Percentiles rank a stretch among this genome's conserved stretches.
Evolutionary conservation across 169 alveolate genomes (phyloP).

Genomic region (Plasmodium falciparum): DNA sequence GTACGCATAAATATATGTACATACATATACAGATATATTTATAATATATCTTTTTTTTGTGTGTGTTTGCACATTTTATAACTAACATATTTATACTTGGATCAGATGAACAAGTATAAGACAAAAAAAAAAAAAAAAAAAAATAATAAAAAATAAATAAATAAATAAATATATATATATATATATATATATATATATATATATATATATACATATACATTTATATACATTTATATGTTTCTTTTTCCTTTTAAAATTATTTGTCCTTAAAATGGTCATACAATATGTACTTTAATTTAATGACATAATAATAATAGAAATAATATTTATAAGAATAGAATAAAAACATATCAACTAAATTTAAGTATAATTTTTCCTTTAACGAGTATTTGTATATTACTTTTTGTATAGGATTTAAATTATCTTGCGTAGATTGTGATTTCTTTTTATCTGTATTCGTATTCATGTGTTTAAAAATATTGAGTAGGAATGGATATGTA

Average conservation of each 20-base stretch:
- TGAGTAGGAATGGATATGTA: background rate
- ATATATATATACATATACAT: background rate
- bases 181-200: background rate
- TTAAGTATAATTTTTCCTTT: constrained; percentile 1
- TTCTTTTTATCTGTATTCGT: background rate
- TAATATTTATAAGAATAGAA: constrained; percentile 27
- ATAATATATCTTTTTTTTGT: too few species aligned
- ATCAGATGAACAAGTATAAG: too few species aligned
- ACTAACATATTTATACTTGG: too few species aligned
- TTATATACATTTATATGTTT: too few species aligned
- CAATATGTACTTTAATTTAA: constrained; percentile 5
- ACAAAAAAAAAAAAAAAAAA: too few species aligned
- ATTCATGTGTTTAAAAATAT: background rate
- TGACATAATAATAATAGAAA: constrained; percentile 25
- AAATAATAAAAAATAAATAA: too few species aligned
- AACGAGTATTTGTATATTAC: background rate
- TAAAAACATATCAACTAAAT: constrained; percentile 9
- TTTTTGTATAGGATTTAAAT: background rate
- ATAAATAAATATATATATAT: background rate
- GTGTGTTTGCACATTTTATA: too few species aligned
- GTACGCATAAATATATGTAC: too few species aligned
- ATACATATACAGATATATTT: too few species aligned
- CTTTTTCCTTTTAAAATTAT: background rate
- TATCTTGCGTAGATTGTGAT: background rate
- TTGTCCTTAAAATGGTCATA: background rate